phyloP scores from a whole-genome alignment of 805 yeast genomes.

The Myxozyma mucilagina region DNA sequence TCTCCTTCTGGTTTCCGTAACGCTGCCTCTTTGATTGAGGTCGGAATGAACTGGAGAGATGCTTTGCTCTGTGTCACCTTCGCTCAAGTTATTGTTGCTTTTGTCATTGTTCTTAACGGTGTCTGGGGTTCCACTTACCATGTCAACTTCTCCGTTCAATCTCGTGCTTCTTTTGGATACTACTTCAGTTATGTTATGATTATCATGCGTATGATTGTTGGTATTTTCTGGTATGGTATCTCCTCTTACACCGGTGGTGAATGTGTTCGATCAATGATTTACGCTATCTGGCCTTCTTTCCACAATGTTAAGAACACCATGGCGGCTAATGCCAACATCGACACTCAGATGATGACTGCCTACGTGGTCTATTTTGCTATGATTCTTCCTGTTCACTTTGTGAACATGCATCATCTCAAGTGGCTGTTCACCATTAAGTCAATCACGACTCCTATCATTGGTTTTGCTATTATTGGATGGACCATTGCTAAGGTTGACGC shows the following conservation, averaged over 20 bases:
- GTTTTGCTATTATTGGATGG: conserved; percentile 82
- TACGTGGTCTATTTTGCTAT: conserved; percentile 82
- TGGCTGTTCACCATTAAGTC: conserved; percentile 85
- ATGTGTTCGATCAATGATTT: conserved; percentile 73
- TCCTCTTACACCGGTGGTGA: conserved; percentile 84
- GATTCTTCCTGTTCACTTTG: conserved; percentile 76
- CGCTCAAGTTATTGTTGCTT: conserved; percentile 45
- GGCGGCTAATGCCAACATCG: conserved; percentile 25
- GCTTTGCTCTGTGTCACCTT: conserved; percentile 48
- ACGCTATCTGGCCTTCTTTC: conserved; percentile 62
- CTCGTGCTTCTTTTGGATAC: conserved; percentile 59
- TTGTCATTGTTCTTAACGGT: conserved; percentile 48
- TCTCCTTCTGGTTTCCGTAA: conserved; percentile 47
- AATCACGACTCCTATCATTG: conserved; percentile 75
- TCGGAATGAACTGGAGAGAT: conserved; percentile 49
- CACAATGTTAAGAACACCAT: conserved; percentile 45
- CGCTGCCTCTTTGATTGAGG: conserved; percentile 46
- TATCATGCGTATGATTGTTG: conserved; percentile 82
- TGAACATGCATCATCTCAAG: conserved; percentile 78
- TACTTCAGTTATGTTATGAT: conserved; percentile 74
- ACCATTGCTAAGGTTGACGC: conserved; percentile 62
- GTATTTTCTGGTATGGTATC: conserved; percentile 84
- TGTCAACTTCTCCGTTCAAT: conserved; percentile 50
- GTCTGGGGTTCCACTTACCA: conserved; percentile 53
- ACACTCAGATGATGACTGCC: conserved; percentile 59